Evolutionary conservation across 352 stramenopile species (phyloP).

Genomic region (Phytophthora tentaculata): DNA sequence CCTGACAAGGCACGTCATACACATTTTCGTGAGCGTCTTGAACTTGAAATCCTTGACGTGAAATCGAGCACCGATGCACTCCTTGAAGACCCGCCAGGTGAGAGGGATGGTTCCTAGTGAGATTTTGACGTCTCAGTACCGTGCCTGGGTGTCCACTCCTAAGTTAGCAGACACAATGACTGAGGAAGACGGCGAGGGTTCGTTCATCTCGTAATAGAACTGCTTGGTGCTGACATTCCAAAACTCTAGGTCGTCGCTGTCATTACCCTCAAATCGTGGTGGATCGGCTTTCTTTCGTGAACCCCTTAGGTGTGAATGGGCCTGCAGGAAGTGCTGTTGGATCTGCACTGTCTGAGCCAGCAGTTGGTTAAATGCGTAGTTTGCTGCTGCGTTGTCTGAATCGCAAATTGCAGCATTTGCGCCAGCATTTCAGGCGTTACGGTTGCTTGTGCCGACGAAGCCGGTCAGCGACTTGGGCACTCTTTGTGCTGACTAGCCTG

Average conservation of each 20-base stretch:
- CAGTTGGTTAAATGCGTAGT: conserved; percentile 9
- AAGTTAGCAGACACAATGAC: conserved; percentile 15
- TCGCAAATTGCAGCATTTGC: conserved; percentile 10
- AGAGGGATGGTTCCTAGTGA: not conserved
- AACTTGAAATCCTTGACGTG: conserved; percentile 15
- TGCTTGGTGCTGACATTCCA: conserved; percentile 22
- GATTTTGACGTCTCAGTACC: conserved; percentile 11
- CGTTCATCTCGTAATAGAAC: conserved; percentile 7
- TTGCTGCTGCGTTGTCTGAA: conserved; percentile 21
- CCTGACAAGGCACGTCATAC: not conserved
- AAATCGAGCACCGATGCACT: conserved; percentile 13
- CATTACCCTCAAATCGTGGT: conserved; percentile 13
- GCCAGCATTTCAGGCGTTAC: conserved; percentile 15
- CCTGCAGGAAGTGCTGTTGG: conserved; percentile 11
- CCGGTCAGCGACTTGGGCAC: too few relatives aligned
- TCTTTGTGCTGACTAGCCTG: too few relatives aligned
- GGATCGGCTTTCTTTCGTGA: conserved; percentile 1
- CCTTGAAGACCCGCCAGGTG: conserved; percentile 11
- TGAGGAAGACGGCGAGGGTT: not conserved
- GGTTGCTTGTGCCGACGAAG: not conserved
- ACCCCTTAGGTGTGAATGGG: not conserved
- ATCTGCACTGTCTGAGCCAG: conserved; percentile 17
- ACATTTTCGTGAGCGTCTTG: conserved; percentile 15
- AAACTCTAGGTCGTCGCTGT: conserved; percentile 19
- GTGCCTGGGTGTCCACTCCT: conserved; percentile 13